These are phyloP conservation scores for Saccharum officinarum DNA, from an alignment of 176 grass and related monocot species.

Conservation along the genomic window DNA sequence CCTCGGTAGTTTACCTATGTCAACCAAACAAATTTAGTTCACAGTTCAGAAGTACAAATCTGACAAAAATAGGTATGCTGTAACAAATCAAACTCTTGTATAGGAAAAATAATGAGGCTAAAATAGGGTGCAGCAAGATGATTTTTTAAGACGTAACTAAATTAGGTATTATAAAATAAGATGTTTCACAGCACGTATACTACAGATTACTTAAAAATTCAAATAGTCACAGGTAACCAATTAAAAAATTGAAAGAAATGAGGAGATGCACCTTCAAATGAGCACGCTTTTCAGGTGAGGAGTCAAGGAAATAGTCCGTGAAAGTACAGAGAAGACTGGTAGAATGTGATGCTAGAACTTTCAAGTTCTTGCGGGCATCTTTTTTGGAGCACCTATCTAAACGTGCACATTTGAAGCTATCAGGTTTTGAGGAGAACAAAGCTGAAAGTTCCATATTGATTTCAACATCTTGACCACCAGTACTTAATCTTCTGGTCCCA, in stretches of 20 bases:
- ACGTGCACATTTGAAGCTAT: conserved; percentile 37
- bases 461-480: conserved; percentile 49
- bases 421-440: conserved; percentile 39
- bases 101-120: background rate
- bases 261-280: conserved; percentile 65
- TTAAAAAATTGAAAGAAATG: conserved; percentile 15
- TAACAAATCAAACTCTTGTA: background rate
- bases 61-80: background rate
- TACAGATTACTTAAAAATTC: background rate
- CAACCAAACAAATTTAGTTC: background rate
- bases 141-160: background rate
- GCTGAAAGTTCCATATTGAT: conserved; percentile 40
- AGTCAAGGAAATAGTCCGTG: conserved; percentile 63
- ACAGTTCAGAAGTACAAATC: background rate
- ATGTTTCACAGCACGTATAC: background rate
- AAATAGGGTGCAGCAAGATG: background rate
- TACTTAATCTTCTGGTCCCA: conserved; percentile 59
- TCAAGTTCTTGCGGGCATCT: conserved; percentile 67
- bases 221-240: conserved; percentile 30
- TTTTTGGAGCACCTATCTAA: conserved; percentile 59
- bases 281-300: conserved; percentile 71
- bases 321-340: conserved; percentile 67
- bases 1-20: background rate
- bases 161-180: background rate
- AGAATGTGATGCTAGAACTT: conserved; percentile 63